Base-by-base conservation (phyloP, 495 filamentous ascomycete genomes). In the Melanomma pulvis-pyrius region DNA sequence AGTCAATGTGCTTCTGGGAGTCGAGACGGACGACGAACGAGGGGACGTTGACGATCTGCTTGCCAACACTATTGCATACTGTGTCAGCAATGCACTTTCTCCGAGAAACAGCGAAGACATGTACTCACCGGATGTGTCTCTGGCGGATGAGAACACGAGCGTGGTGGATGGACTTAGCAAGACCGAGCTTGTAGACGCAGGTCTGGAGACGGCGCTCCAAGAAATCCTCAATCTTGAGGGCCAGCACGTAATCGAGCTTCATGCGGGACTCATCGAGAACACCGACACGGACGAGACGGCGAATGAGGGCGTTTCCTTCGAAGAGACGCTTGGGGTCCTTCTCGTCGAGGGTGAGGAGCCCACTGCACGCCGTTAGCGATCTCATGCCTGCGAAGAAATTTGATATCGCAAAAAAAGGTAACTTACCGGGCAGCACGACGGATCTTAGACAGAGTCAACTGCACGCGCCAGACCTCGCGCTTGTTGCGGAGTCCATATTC, bases 201-300 rank as follows among this genome's bases (percentile, higher is more conserved):
- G 94, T 98, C 87, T 98, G 85, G 71, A 98, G 92, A 83, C 94
- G 91, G 75, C 94, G 93, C 89, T 98, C 94, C 82, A 98, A 86
- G 88, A 98, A 98, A 80, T 98, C 94, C 81, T 98, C 96, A 75
- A 90, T 88, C 84, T 92, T 92, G 68, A 98, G 89, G 80, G 94
- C 94, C 75, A 98, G 86, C 77, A 98, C 94, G 90, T 98, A 98
- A 96, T 98, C 94, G 85, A 98, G 92, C 90, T 97, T 98, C 96
- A 98, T 98, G 87, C 96, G 94, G 80, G 92, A 90, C 86, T 98
- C 94, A 79, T 98, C 94, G 79, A 98, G 90, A 77, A 98, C 94
- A 91, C 94, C 94, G 78, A 98, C 92, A 81, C 94, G 96, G 74
- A 98, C 96, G 62, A 98, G 92, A 88, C 94, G 94, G 78, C 94